These are phyloP conservation scores for Geotrichum phurueaensis DNA, from an alignment of 1,139 yeast species.

Conservation along the genomic window DNA sequence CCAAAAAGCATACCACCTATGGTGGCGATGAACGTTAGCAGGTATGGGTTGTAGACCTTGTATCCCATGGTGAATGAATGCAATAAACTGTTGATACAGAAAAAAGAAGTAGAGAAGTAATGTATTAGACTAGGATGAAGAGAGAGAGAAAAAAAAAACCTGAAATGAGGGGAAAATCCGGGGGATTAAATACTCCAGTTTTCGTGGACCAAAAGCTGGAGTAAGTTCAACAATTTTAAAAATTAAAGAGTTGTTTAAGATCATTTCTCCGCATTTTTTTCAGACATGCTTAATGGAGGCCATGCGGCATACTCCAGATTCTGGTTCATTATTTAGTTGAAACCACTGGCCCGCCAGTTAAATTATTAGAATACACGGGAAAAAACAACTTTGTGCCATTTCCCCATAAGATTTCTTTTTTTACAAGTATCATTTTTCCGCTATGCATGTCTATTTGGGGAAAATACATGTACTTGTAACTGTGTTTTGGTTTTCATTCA, in stretches of 20 bases:
- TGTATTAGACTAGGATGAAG: neutral
- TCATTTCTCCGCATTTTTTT: neutral
- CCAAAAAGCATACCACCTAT: constrained; percentile 96
- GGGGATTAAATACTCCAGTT: neutral
- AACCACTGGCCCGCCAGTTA: neutral
- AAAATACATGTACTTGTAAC: neutral
- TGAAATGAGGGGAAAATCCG: neutral
- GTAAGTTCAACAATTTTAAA: neutral
- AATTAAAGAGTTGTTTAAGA: neutral
- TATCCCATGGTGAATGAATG: constrained; percentile 14
- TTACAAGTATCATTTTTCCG: neutral
- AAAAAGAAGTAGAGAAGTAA: neutral
- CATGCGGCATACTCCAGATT: neutral
- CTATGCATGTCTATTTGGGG: neutral
- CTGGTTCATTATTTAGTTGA: neutral
- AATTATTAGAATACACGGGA: neutral
- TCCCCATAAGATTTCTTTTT: neutral
- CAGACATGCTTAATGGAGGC: neutral
- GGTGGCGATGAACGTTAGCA: constrained; percentile 51
- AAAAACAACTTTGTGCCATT: neutral
- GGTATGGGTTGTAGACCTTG: constrained; percentile 36
- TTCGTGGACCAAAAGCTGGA: neutral
- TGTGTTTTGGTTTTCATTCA: neutral
- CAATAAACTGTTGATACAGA: neutral
- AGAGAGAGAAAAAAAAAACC: neutral